Evolutionary conservation across 768 basidiomycete genomes (phyloP), one percentile per base, ranked within the genome.

Genomic region (Podaxis carcinomalis): DNA sequence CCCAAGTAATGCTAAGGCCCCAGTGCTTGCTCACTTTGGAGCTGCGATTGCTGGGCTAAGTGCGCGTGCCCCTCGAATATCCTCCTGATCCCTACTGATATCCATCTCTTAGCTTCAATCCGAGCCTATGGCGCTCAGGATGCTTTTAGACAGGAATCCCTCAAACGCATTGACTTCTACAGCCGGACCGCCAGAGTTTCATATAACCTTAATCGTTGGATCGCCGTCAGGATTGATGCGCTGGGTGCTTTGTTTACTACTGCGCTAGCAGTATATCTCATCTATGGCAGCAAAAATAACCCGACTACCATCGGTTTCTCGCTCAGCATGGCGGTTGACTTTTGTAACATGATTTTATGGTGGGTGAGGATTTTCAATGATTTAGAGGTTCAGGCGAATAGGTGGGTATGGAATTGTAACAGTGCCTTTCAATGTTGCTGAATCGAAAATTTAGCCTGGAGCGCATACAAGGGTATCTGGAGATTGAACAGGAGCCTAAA

Each of bases 91-190:
- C 13, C n/a, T 10, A 9, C 44, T 51, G 39, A 32, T 10, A 16
- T n/a, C 19, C 4, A 25, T 49, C n/a, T 21, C 40, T 4, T 25
- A 82, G 81, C 72, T 19, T 81, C 86, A 6, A 84, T 91, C 59
- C 78, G 88, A 23, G 89, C 89, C 0, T 91, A 86, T 67, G 83
- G 83, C 1, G 85, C 83, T 5, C 80, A 89, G 72, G 69, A 77
- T 36, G 66, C 73, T 5, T 87, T 81, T 74, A 80, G 69, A 64
- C 61, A 61, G 53, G 77, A 83, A 62, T 80, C 83, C 5, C 68
- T 81, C 47, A 71, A 74, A 40, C 77, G 83, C 6, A 83, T 88
- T 47, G 82, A 90, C 68, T 77, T 75, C 36, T 87, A 80, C 61
- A 75, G 74, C 11, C 74, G 78, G 47, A 69, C 80, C 5, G 72